Percentiles rank a stretch among this genome's conserved stretches.
Evolutionary conservation across 2,329 filamentous ascomycete genomes (phyloP).

Genomic region (Ophiocordyceps camponoti-floridani): DNA sequence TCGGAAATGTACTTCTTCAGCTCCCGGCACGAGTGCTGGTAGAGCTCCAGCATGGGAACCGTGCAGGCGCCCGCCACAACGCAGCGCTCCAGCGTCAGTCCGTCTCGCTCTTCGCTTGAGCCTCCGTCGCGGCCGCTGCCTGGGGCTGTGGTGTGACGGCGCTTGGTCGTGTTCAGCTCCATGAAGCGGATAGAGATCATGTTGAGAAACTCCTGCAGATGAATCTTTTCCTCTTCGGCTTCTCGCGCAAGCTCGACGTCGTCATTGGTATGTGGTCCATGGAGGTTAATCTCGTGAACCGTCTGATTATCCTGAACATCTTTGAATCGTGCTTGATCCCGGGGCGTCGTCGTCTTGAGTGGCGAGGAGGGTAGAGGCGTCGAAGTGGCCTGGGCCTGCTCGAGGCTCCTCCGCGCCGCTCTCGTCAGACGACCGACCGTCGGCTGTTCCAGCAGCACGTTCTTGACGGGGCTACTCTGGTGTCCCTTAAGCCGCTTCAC

Average conservation of each 20-base stretch:
- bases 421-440: conserved; percentile 41
- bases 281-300: conserved; percentile 23
- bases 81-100: conserved; percentile 51
- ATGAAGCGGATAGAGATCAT: conserved; percentile 97
- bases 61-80: conserved; percentile 83
- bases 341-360: conserved; percentile 35
- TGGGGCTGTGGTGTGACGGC: conserved; percentile 64
- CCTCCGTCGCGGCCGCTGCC: conserved; percentile 23
- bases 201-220: conserved; percentile 81
- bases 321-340: conserved; percentile 34
- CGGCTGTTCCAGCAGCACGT: conserved; percentile 49
- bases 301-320: conserved; percentile 30
- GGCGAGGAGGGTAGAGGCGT: conserved; percentile 29
- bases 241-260: conserved; percentile 26
- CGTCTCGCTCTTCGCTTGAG: conserved; percentile 24
- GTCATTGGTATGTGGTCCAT: conserved; percentile 5
- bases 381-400: conserved; percentile 21
- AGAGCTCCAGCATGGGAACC: conserved; percentile 81
- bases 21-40: conserved; percentile 89
- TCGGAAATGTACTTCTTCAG: conserved; percentile 94
- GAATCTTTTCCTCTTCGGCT: conserved; percentile 44
- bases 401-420: conserved; percentile 27
- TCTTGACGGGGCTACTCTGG: conserved; percentile 62
- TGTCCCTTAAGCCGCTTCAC: conserved; percentile 55
- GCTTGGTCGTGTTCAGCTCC: conserved; percentile 92